Evolutionary conservation across 306 rosid genomes (phyloP), one percentile per base, ranked within the genome.

Genomic region (Prinsepia uniflora): DNA sequence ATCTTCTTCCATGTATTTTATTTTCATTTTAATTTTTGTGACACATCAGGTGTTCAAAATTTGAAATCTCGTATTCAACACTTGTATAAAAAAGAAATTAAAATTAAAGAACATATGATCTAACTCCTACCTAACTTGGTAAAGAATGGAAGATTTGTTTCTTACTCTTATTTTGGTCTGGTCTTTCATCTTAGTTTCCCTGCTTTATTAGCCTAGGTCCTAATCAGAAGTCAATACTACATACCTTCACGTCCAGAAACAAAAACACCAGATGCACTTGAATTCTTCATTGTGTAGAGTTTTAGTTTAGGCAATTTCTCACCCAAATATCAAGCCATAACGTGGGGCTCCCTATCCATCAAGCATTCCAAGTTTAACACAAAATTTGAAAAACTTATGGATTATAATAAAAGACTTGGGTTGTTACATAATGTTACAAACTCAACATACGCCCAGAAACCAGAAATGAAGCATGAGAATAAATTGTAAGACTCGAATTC

Each of bases 401-500:
- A 57, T 30, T 5, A 44, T 8, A 3, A 11, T 3, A 24, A 19
- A 17, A 11, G 9, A 0, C 46, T 50, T 10, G 4, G 20, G 19
- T 68, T 43, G 24, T 70, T 59, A 13, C 55, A 56, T 57, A 44
- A 30, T 24, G 66, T 70, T 70, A 57, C 74, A 57, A 42, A 57
- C n/a, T 70, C 13, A 3, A 24, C 44, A 44, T 22, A 57, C 17
- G 43, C 64, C 42, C 65, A 5, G 12, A 18, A 55, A 44, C 42
- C 65, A 5, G 12, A 18, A 55, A 44, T 24, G 55, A 45, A 45
- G 34, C 54, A 44, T 44, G 46, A 13, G 45, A 30, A 70, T 20
- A 46, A 40, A 44, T 44, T 70, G 49, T 40, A 57, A 70, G 18
- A 70, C 44, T 57, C 56, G 45, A 57, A 58, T 56, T 24, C 66